Evolutionary conservation across 164 flowering plant genomes (phyloP).

Genomic region (Saururus chinensis): DNA sequence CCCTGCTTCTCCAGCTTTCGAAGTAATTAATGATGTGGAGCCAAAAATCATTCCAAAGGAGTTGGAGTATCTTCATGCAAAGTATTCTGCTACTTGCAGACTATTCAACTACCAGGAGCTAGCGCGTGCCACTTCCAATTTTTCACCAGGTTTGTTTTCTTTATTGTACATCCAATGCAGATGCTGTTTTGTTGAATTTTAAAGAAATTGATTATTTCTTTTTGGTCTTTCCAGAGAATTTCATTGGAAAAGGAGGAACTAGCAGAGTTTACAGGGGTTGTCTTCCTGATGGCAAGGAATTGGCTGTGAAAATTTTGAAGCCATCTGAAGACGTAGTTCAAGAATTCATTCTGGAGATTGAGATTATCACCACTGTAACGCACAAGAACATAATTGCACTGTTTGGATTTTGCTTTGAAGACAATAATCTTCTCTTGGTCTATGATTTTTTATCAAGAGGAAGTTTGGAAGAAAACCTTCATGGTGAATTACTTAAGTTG

Average conservation of each 20-base stretch:
- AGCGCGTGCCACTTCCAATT: slow-evolving; percentile 54
- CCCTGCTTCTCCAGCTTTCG: slow-evolving; percentile 10
- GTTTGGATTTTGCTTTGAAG: slow-evolving; percentile 77
- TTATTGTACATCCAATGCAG: not conserved
- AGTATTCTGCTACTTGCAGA: slow-evolving; percentile 71
- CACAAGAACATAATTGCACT: slow-evolving; percentile 78
- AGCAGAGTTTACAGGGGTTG: slow-evolving; percentile 75
- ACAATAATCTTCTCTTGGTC: slow-evolving; percentile 59
- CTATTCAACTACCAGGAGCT: slow-evolving; percentile 65
- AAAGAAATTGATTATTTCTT: not conserved
- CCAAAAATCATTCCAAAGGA: slow-evolving; percentile 32
- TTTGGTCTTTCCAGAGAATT: slow-evolving; percentile 38
- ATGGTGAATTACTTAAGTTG: slow-evolving; percentile 34
- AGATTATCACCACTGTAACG: slow-evolving; percentile 61
- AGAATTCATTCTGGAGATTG: slow-evolving; percentile 74
- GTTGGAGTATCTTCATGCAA: slow-evolving; percentile 55
- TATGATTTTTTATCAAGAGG: slow-evolving; percentile 77
- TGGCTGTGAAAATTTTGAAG: slow-evolving; percentile 85
- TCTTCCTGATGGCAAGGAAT: slow-evolving; percentile 69
- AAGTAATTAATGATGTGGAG: slow-evolving; percentile 12
- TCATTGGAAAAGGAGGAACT: slow-evolving; percentile 92
- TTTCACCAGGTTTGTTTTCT: slow-evolving; percentile 43
- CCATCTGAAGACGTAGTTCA: slow-evolving; percentile 54
- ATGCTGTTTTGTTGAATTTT: not conserved
- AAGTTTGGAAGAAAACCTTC: slow-evolving; percentile 89